Percentiles rank a stretch among this genome's conserved stretches.
These are phyloP conservation scores for Zoysia matrella DNA, from an alignment of 202 grass and related monocot species.

Conservation along the genomic window DNA sequence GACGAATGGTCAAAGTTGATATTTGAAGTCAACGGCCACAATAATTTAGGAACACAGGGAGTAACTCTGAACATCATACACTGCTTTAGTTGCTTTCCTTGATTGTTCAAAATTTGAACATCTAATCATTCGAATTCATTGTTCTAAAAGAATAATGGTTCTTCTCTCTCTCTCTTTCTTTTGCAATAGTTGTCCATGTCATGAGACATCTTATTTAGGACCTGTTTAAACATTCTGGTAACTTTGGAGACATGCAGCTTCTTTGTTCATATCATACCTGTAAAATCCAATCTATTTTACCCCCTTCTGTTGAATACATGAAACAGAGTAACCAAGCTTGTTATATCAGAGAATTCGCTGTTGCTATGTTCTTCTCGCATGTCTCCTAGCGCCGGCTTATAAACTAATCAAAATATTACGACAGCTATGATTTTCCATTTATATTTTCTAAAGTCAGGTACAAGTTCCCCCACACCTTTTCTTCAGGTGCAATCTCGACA, in stretches of 20 bases:
- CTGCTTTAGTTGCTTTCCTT: background rate
- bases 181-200: background rate
- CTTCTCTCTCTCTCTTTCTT: background rate
- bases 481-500: background rate
- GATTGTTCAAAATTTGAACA: background rate
- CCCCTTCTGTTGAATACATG: background rate
- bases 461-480: background rate
- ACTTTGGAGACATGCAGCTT: background rate
- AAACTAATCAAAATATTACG: background rate
- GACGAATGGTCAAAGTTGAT: too few species aligned
- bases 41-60: too few species aligned
- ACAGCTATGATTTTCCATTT: background rate
- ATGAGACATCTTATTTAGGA: background rate
- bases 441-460: background rate
- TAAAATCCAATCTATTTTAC: background rate
- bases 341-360: background rate
- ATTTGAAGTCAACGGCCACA: too few species aligned
- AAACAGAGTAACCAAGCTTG: background rate
- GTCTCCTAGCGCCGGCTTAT: background rate
- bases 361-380: background rate
- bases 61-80: background rate
- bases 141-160: background rate
- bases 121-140: conserved; percentile 4
- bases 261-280: background rate
- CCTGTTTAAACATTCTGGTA: background rate